Percentiles rank a stretch among this genome's conserved stretches.
Conservation (phyloP, 2,329 filamentous ascomycete genomes). For the Neurospora crassa region DNA sequence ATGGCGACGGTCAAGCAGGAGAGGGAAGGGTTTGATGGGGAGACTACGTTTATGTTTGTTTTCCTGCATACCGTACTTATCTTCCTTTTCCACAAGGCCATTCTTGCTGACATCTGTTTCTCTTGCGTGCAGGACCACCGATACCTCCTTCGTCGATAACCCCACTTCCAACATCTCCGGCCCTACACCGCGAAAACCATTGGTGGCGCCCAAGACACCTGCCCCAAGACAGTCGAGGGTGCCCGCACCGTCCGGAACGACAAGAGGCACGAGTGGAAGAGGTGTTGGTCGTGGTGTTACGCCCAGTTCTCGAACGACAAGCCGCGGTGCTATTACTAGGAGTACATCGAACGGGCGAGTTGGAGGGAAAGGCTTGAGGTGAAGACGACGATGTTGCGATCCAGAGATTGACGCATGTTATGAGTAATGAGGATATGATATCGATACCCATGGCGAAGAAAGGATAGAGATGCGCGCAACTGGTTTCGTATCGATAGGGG, state of each 20-base stretch:
- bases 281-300: conserved; percentile 27
- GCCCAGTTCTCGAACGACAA: conserved; percentile 25
- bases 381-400: neutral
- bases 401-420: neutral
- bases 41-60: conserved; percentile 77
- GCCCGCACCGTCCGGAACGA: conserved; percentile 28
- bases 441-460: neutral
- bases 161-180: conserved; percentile 48
- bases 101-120: neutral
- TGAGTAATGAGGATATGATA: neutral
- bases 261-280: conserved; percentile 29
- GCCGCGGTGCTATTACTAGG: conserved; percentile 27
- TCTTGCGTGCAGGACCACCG: conserved; percentile 59
- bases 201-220: conserved; percentile 28
- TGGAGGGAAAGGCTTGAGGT: neutral
- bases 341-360: conserved; percentile 12
- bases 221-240: conserved; percentile 38
- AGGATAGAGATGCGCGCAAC: neutral
- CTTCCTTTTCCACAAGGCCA: neutral
- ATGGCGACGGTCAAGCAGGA: conserved; percentile 11
- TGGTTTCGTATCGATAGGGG: neutral
- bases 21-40: conserved; percentile 38
- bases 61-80: too few species aligned
- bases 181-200: conserved; percentile 21
- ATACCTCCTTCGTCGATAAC: conserved; percentile 85